These are phyloP conservation scores for Coemansia sp. DNA, from an alignment of 192 early-diverging fungal species.

Conservation along the genomic window DNA sequence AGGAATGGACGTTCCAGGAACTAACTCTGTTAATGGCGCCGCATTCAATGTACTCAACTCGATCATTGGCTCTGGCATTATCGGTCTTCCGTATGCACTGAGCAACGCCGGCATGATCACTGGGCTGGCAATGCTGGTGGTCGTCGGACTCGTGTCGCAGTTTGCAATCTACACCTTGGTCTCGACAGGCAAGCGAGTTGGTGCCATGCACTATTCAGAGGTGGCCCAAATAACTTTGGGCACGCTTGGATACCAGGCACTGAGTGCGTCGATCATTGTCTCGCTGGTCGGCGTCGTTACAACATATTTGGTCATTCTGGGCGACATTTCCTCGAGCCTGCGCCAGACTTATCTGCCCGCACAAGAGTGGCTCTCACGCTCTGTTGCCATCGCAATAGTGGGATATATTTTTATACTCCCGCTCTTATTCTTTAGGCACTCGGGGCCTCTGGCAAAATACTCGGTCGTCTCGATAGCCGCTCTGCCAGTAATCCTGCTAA, in stretches of 20 bases:
- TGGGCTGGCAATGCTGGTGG: slow-evolving; percentile 55
- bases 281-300: slow-evolving; percentile 55
- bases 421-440: slow-evolving; percentile 59
- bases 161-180: slow-evolving; percentile 61
- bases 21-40: slow-evolving; percentile 9
- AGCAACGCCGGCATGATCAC: slow-evolving; percentile 58
- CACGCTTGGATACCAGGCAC: slow-evolving; percentile 53
- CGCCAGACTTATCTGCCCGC: slow-evolving; percentile 22
- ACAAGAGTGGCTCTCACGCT: slow-evolving; percentile 6
- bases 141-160: slow-evolving; percentile 55
- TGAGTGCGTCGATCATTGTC: slow-evolving; percentile 60
- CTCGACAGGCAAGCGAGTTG: slow-evolving; percentile 52
- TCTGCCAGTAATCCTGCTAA: slow-evolving; percentile 60
- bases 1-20: background rate
- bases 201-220: slow-evolving; percentile 57
- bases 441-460: slow-evolving; percentile 58
- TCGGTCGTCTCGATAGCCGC: slow-evolving; percentile 60
- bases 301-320: slow-evolving; percentile 38
- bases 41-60: slow-evolving; percentile 66
- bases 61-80: slow-evolving; percentile 65
- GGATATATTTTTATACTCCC: slow-evolving; percentile 48
- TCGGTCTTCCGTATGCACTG: slow-evolving; percentile 64
- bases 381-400: slow-evolving; percentile 10
- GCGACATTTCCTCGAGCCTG: slow-evolving; percentile 25
- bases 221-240: slow-evolving; percentile 57